Percentiles rank a stretch among this genome's conserved stretches.
These are phyloP conservation scores for Verticillium zaregamsianum DNA, from an alignment of 2,329 filamentous ascomycete genomes.

Conservation along the genomic window DNA sequence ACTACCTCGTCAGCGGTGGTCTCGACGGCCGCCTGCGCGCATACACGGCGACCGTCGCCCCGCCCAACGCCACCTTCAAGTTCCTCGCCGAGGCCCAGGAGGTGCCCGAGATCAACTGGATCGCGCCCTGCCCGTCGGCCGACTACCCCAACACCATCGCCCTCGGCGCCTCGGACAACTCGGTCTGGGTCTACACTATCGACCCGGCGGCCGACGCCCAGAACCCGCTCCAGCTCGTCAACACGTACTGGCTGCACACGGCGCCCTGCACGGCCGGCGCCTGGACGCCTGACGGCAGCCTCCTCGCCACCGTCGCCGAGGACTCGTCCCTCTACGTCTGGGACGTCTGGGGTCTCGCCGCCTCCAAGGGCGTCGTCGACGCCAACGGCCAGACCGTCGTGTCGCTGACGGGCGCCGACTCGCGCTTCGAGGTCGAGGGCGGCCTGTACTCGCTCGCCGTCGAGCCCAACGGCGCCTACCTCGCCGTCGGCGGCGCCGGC, in stretches of 20 bases:
- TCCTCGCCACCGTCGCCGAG: constrained; percentile 85
- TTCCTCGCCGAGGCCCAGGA: constrained; percentile 79
- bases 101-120: constrained; percentile 94
- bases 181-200: constrained; percentile 93
- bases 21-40: constrained; percentile 79
- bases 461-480: constrained; percentile 72
- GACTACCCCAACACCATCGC: constrained; percentile 77
- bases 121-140: constrained; percentile 68
- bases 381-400: constrained; percentile 64
- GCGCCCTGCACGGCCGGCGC: constrained; percentile 80
- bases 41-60: constrained; percentile 51
- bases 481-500: constrained; percentile 82
- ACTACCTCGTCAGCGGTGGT: constrained; percentile 82
- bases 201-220: constrained; percentile 56
- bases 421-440: constrained; percentile 87
- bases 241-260: constrained; percentile 90
- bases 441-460: constrained; percentile 86
- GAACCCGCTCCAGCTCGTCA: constrained; percentile 68
- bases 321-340: constrained; percentile 87
- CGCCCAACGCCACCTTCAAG: constrained; percentile 40
- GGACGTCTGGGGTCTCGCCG: constrained; percentile 81
- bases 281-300: constrained; percentile 83
- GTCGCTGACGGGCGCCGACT: constrained; percentile 72
- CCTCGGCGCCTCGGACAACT: constrained; percentile 83
- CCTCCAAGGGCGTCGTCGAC: constrained; percentile 46